Evolutionary conservation across 2,329 filamentous ascomycete species (phyloP), one percentile per base, ranked within the genome.

Genomic region (Calonectria multiphialidica): DNA sequence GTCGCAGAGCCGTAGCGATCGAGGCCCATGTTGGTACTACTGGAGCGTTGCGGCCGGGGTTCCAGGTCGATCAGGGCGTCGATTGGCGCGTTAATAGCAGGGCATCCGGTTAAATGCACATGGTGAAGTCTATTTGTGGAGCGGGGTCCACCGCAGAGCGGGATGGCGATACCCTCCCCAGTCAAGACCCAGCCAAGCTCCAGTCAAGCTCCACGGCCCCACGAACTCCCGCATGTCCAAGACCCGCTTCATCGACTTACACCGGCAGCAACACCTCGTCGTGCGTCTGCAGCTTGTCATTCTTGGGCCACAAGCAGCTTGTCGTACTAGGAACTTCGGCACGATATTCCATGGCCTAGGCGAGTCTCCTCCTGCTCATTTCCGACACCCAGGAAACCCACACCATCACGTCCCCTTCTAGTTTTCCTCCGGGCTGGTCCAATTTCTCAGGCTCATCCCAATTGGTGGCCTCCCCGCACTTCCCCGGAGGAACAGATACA

Each of bases 291-390:
- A 28, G 44, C 65, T 64, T 40, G 45, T 65, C 61, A 21, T 50
- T 49, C 37, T 66, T 25, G 37, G 62, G 44, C n/a, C 42, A 28
- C 33, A 49, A 49, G 66, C 57, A 13, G 59, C 70, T 53, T 35
- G 69, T 55, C 33, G 67, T 73, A 53, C 77, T 79, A 79, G 77
- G 77, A 63, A 75, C 33, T 73, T 76, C 77, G 77, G 76, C 75
- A 66, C 77, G 77, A 64, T 62, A 59, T 74, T 76, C 77, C 77
- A 65, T 50, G 35, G 53, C 35, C 53, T 28, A 55, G 40, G 30
- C 44, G 50, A 68, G 25, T 53, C 33, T 59, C 7, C 42, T 47
- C 44, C 30, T 62, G 15, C 45, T 70, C 59, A 72, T 73, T 71
- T 77, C 77, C 75, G 71, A 75, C 75, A 76, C 75, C 66, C 61